These are phyloP conservation scores for Rugosomyces carneus DNA, from an alignment of 1,284 basidiomycete species.

Conservation along the genomic window DNA sequence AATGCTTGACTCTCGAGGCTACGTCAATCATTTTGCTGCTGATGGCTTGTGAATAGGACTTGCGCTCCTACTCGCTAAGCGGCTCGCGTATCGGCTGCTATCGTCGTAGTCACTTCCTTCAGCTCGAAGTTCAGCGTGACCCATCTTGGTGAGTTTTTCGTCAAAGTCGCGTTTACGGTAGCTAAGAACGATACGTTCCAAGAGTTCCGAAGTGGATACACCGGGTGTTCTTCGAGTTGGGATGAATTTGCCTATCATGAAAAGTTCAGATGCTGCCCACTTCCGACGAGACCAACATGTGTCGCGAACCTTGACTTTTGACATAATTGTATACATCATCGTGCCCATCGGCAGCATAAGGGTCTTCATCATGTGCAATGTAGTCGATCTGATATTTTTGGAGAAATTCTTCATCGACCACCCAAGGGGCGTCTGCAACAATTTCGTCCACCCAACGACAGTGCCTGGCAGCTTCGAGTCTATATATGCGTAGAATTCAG, in stretches of 20 bases:
- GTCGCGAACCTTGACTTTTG: conserved; percentile 73
- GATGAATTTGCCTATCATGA: conserved; percentile 92
- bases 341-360: conserved; percentile 70
- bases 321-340: conserved; percentile 86
- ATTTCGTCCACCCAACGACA: conserved; percentile 98
- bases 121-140: conserved; percentile 62
- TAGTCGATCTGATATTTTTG: conserved; percentile 89
- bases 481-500: too few relatives aligned
- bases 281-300: conserved; percentile 6
- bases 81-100: conserved; percentile 24
- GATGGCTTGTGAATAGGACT: conserved; percentile 12
- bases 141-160: conserved; percentile 84
- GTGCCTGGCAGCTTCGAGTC: conserved; percentile 87
- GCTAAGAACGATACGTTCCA: conserved; percentile 84
- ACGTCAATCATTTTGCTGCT: not conserved
- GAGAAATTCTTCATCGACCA: conserved; percentile 77
- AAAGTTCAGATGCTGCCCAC: not conserved
- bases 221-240: conserved; percentile 94
- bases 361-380: conserved; percentile 91
- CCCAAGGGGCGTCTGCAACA: conserved; percentile 91
- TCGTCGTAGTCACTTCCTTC: conserved; percentile 47
- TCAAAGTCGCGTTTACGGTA: conserved; percentile 85
- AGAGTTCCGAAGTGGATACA: conserved; percentile 88
- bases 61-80: conserved; percentile 23
- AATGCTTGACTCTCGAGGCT: too few relatives aligned